These are phyloP conservation scores for Pachysandra terminalis DNA, from an alignment of 164 flowering plant genomes.

Conservation along the genomic window DNA sequence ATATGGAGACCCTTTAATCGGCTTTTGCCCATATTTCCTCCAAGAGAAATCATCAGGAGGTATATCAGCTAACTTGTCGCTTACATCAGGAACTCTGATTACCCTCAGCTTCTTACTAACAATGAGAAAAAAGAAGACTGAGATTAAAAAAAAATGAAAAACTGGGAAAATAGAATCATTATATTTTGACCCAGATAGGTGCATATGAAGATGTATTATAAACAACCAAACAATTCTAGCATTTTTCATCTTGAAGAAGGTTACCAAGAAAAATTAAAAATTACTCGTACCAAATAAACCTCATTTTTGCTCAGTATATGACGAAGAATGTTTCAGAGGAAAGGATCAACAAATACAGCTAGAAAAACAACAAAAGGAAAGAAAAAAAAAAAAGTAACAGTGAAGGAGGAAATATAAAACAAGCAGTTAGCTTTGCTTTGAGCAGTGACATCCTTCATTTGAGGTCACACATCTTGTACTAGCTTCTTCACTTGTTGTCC, in stretches of 20 bases:
- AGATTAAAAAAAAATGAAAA: too few species aligned
- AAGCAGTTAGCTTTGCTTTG: conserved; percentile 26
- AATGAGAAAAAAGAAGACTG: background rate
- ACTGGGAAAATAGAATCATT: too few species aligned
- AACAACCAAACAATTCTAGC: too few species aligned
- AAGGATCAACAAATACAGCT: background rate
- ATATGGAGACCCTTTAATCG: conserved; percentile 46
- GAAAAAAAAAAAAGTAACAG: background rate
- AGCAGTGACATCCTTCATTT: conserved; percentile 31
- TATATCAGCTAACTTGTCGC: conserved; percentile 35
- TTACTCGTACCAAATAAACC: too few species aligned
- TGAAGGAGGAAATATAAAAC: background rate
- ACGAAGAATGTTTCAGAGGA: background rate
- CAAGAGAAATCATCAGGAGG: conserved; percentile 41
- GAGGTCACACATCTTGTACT: conserved; percentile 19
- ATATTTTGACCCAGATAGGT: background rate
- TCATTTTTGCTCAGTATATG: background rate
- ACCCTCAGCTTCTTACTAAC: conserved; percentile 31
- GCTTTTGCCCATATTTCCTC: conserved; percentile 51
- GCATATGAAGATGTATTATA: too few species aligned
- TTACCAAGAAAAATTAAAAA: too few species aligned
- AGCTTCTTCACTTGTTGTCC: conserved; percentile 14
- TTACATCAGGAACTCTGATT: conserved; percentile 30
- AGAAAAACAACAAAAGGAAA: background rate
- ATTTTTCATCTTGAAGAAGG: too few species aligned